Evolutionary conservation across 2,329 filamentous ascomycete species (phyloP).

Genomic region (Colletotrichum musae): DNA sequence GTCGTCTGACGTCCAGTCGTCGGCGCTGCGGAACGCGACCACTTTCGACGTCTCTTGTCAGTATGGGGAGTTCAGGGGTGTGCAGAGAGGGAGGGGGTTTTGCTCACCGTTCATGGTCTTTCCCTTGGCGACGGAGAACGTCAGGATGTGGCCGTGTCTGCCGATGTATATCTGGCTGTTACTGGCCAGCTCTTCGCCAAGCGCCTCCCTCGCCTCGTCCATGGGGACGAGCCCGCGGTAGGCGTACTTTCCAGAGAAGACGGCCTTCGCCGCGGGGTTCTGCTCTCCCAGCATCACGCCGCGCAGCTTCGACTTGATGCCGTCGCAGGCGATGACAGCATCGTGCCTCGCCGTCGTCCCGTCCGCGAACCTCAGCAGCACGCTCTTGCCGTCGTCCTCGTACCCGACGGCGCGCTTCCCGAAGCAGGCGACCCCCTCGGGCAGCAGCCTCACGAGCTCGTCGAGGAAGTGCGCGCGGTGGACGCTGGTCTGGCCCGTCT

Average conservation of each 20-base stretch:
- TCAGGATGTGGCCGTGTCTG: conserved; percentile 68
- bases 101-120: conserved; percentile 62
- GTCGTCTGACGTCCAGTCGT: conserved; percentile 33
- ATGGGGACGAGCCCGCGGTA: conserved; percentile 66
- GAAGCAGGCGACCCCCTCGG: conserved; percentile 46
- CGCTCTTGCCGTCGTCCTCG: conserved; percentile 33
- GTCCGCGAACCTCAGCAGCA: conserved; percentile 55
- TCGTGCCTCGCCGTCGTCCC: conserved; percentile 55
- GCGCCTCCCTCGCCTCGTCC: conserved; percentile 62
- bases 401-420: conserved; percentile 47
- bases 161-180: conserved; percentile 68
- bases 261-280: conserved; percentile 53
- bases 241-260: conserved; percentile 70
- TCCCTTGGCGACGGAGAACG: conserved; percentile 70
- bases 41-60: background rate
- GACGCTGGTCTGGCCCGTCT: conserved; percentile 25
- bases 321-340: conserved; percentile 70
- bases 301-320: conserved; percentile 66
- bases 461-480: conserved; percentile 47
- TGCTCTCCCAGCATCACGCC: conserved; percentile 63
- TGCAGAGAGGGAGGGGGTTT: background rate
- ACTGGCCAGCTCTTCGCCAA: conserved; percentile 57
- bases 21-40: conserved; percentile 25
- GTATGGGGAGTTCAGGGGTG: too few species aligned
- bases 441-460: conserved; percentile 56